A percentile compares a stretch with the other conserved stretches of the same genome.
These are phyloP conservation scores for Bruguiera gymnorhiza DNA, from an alignment of 345 rosid genomes.

Conservation along the genomic window DNA sequence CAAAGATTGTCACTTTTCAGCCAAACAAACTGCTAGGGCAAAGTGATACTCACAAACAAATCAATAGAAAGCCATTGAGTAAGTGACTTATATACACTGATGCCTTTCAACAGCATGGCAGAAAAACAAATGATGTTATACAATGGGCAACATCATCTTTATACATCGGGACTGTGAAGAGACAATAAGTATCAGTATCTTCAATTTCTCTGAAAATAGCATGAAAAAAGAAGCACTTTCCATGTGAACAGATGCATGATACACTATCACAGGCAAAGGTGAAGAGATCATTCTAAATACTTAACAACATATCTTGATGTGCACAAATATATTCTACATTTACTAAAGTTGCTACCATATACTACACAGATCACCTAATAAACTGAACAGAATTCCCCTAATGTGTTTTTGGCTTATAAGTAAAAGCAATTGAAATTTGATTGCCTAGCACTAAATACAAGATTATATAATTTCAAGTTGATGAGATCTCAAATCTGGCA, in stretches of 20 bases:
- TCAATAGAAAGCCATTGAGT: not conserved
- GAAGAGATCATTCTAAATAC: too few relatives aligned
- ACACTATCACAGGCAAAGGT: not conserved
- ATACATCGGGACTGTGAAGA: slow-evolving; percentile 76
- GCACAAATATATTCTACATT: too few relatives aligned
- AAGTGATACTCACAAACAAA: not conserved
- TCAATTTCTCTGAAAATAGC: slow-evolving; percentile 73
- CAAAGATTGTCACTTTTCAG: too few relatives aligned
- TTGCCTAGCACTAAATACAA: not conserved
- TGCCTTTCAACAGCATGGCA: slow-evolving; percentile 8
- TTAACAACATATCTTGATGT: too few relatives aligned
- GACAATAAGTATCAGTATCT: slow-evolving; percentile 83
- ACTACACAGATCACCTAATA: not conserved
- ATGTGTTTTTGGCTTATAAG: not conserved
- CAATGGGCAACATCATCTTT: slow-evolving; percentile 81
- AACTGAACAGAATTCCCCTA: not conserved
- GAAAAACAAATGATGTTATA: not conserved
- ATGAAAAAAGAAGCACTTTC: not conserved
- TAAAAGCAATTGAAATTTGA: not conserved
- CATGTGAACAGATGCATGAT: slow-evolving; percentile 6
- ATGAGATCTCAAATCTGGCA: too few relatives aligned
- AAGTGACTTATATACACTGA: not conserved
- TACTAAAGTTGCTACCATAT: not conserved
- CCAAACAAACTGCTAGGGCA: too few relatives aligned
- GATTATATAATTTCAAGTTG: too few relatives aligned